Base-by-base conservation (phyloP, 495 filamentous ascomycete genomes). In the Penicillium mononematosum region DNA sequence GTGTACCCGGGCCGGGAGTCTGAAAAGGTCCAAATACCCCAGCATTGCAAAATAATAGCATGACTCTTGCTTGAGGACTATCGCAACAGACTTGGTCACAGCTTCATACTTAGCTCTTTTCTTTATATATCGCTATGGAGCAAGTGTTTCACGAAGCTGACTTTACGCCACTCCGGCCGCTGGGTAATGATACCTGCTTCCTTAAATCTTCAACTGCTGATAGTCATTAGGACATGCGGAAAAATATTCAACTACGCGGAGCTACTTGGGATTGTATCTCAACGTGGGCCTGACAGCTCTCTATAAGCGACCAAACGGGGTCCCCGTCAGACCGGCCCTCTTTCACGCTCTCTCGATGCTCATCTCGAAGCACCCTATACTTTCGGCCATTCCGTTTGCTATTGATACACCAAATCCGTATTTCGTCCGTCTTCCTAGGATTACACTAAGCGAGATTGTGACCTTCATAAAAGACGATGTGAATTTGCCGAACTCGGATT, bases 241-340 rank as follows among this genome's bases (percentile, higher is more conserved):
- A 41, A 47, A 56, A 29, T 56, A 56, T 38, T 56, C 54, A 3
- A 48, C 54, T 0, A 41, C 45, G 8, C 54, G 54, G 25, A 56
- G 54, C 32, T 45, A 56, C 29, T 41, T 56, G 22, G 43, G 54
- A 17, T 50, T 56, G 5, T 56, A 56, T 25, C 45, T 49, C 11
- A 56, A 56, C 29, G 54, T 56, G 12, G 44, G 54, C 10, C 44
- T 56, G 45, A 56, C 54, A 48, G 54, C 54, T 9, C 22, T 32
- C 31, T 56, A 56, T 20, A 24, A 29, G 16, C 14, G 45, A 16
- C 12, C 20, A 41, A 25, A 11, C 22, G 44, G 14, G 31, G 36
- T 14, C 41, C 22, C 54, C 9, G 31, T 56, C 1, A 56, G 50
- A n/a, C 45, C 54, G 36, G 45, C 45, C 4, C 45, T 56, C 27